These are phyloP conservation scores for Nakaseomyces bracarensis DNA, from an alignment of 1,139 yeast genomes.

Conservation along the genomic window DNA sequence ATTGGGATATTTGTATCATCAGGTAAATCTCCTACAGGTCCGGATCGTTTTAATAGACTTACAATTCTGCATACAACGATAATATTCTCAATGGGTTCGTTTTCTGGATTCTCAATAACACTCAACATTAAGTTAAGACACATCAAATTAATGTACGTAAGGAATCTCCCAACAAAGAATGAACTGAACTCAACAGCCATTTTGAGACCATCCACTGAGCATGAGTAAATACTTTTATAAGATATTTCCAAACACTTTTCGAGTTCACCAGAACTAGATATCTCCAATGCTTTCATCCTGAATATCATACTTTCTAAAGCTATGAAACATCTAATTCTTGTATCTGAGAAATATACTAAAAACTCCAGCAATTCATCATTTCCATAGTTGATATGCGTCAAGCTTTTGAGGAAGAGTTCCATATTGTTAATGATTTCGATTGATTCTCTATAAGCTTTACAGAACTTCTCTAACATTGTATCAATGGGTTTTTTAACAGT, in stretches of 20 bases:
- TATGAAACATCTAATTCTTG: conserved; percentile 5
- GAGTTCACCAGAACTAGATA: conserved; percentile 3
- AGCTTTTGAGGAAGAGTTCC: conserved; percentile 4
- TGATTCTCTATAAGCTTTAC: conserved; percentile 1
- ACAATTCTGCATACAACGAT: neutral
- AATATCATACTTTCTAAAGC: conserved; percentile 2
- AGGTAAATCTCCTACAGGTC: neutral
- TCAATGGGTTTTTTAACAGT: conserved; percentile 6
- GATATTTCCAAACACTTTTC: neutral
- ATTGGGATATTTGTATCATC: neutral
- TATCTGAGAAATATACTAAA: conserved; percentile 5
- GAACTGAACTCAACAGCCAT: conserved; percentile 4
- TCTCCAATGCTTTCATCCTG: conserved; percentile 2
- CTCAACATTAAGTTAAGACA: neutral
- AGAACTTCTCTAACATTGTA: conserved; percentile 7
- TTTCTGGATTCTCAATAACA: conserved; percentile 3
- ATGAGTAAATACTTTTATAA: neutral
- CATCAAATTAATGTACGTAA: neutral
- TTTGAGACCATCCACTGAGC: conserved; percentile 6
- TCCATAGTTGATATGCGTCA: neutral
- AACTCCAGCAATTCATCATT: conserved; percentile 5
- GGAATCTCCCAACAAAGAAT: neutral
- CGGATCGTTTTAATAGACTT: neutral
- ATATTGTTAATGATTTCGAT: conserved; percentile 2
- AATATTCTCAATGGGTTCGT: conserved; percentile 2